Evolutionary conservation across 306 rosid species (phyloP).

Genomic region (Gastrolobium bilobum): DNA sequence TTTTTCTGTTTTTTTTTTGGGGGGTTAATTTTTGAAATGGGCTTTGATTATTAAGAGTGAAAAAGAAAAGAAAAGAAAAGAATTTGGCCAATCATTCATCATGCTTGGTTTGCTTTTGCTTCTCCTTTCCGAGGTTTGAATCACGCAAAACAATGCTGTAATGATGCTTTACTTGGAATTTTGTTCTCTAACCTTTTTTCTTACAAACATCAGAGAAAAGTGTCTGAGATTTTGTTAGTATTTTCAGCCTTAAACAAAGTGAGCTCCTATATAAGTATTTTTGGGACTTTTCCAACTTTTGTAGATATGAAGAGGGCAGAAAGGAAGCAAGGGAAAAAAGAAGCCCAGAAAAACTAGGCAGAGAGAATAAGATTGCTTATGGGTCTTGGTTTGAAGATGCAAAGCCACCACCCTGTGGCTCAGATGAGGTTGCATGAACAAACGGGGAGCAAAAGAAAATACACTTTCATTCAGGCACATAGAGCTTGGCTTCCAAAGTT

Average conservation of each 20-base stretch:
- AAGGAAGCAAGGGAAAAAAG: conserved; percentile 46
- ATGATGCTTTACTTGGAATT: conserved; percentile 59
- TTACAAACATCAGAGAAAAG: conserved; percentile 49
- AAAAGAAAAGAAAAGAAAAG: conserved; percentile 32
- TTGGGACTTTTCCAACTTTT: conserved; percentile 46
- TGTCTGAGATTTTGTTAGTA: conserved; percentile 53
- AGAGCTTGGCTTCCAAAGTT: conserved; percentile 82
- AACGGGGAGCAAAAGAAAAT: conserved; percentile 69
- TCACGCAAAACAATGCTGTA: conserved; percentile 72
- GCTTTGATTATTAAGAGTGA: conserved; percentile 40
- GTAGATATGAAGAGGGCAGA: conserved; percentile 58
- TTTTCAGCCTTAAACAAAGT: conserved; percentile 53
- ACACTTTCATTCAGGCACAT: conserved; percentile 78
- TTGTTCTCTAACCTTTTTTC: conserved; percentile 54
- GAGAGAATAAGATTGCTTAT: conserved; percentile 52
- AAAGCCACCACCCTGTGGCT: conserved; percentile 67
- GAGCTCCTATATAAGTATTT: conserved; percentile 44
- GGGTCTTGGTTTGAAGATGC: conserved; percentile 71
- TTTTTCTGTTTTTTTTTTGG: not conserved
- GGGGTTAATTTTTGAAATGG: conserved; percentile 46
- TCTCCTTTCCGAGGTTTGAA: conserved; percentile 63
- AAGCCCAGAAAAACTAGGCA: conserved; percentile 39
- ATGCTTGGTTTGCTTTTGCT: conserved; percentile 54
- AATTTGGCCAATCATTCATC: conserved; percentile 47
- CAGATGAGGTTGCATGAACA: conserved; percentile 74